phyloP scores from a whole-genome alignment of 768 basidiomycete species.

The Trametes elegans region DNA sequence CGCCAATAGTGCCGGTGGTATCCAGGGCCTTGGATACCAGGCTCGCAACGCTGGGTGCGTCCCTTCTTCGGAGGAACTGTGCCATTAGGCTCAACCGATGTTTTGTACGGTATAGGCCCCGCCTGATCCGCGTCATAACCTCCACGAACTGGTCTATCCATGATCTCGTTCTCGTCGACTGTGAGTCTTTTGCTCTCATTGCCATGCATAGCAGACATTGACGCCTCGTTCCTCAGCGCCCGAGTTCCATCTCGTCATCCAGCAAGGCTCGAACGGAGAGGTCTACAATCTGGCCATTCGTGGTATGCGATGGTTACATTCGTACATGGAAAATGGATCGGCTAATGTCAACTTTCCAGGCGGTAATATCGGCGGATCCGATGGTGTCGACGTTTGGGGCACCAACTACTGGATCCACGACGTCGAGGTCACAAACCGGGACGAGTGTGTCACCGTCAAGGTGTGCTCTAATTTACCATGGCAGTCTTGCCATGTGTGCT shows the following conservation, averaged over 20 bases:
- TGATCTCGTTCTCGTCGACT: constrained; percentile 33
- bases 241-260: constrained; percentile 31
- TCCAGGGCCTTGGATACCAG: constrained; percentile 32
- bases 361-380: constrained; percentile 29
- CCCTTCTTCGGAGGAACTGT: background rate
- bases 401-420: constrained; percentile 34
- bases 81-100: background rate
- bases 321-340: too few species aligned
- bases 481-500: background rate
- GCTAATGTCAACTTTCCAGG: background rate
- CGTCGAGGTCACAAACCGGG: constrained; percentile 32
- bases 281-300: constrained; percentile 33
- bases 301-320: constrained; percentile 7
- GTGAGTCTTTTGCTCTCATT: too few species aligned
- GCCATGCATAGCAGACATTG: background rate
- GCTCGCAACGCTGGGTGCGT: constrained; percentile 30
- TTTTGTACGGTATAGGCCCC: constrained; percentile 14
- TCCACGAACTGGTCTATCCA: constrained; percentile 31
- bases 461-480: background rate
- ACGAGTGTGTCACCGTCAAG: constrained; percentile 35
- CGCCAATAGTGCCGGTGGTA: constrained; percentile 29
- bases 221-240: constrained; percentile 21
- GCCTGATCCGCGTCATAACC: constrained; percentile 29
- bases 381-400: constrained; percentile 33
- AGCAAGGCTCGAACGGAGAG: constrained; percentile 30